phyloP scores from a whole-genome alignment of 2,329 filamentous ascomycete genomes.

The Salinomyces thailandicus region DNA sequence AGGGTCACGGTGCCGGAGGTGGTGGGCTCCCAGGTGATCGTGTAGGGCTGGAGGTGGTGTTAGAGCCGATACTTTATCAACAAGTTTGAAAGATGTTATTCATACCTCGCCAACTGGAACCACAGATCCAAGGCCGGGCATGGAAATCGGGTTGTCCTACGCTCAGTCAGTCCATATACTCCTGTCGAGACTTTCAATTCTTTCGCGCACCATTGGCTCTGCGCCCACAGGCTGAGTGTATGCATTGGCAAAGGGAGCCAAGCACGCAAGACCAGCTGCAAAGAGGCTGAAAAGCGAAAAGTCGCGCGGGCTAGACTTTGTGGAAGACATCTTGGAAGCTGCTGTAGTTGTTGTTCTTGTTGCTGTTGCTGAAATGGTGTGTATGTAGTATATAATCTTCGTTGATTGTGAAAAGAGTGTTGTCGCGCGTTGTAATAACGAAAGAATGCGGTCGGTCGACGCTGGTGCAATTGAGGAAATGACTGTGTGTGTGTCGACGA shows the following conservation, averaged over 20 bases:
- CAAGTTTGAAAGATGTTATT: too few species aligned
- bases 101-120: conserved; percentile 50
- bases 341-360: too few species aligned
- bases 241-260: conserved; percentile 41
- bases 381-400: too few species aligned
- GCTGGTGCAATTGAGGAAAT: too few species aligned
- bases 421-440: too few species aligned
- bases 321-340: conserved; percentile 13
- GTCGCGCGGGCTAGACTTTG: conserved; percentile 15
- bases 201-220: conserved; percentile 3
- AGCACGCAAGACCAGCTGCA: conserved; percentile 42
- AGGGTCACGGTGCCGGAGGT: conserved; percentile 44
- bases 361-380: too few species aligned
- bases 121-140: conserved; percentile 41
- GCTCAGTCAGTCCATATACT: neutral
- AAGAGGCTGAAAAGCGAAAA: conserved; percentile 37
- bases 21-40: conserved; percentile 43
- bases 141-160: conserved; percentile 45
- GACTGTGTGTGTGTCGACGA: too few species aligned
- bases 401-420: too few species aligned
- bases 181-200: neutral
- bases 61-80: too few species aligned
- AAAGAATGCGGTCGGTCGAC: too few species aligned
- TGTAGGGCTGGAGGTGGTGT: conserved; percentile 1
- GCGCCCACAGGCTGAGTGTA: conserved; percentile 24